phyloP scores from a whole-genome alignment of 2,329 filamentous ascomycete species.

The Teratosphaeria zuluensis region DNA sequence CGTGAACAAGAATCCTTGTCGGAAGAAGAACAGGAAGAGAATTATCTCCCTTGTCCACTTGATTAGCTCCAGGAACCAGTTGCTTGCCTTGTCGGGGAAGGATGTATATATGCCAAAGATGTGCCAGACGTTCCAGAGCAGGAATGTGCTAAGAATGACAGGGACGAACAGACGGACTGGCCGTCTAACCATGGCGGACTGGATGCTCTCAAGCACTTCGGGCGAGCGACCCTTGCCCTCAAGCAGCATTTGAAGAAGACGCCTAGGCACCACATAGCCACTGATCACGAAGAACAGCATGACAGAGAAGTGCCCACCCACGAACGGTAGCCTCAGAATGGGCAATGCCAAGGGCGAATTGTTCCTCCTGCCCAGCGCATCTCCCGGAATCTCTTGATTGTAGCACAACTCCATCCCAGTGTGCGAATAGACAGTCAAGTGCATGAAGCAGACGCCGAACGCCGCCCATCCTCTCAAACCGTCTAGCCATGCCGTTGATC shows the following conservation, averaged over 20 bases:
- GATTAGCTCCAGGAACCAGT: constrained; percentile 41
- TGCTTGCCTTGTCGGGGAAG: constrained; percentile 25
- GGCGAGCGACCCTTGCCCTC: constrained; percentile 24
- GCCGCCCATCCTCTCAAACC: constrained; percentile 58
- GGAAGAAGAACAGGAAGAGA: constrained; percentile 59
- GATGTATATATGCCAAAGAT: constrained; percentile 39
- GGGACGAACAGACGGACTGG: constrained; percentile 41
- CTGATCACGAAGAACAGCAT: constrained; percentile 44
- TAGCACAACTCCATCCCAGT: constrained; percentile 34
- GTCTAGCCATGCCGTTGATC: constrained; percentile 48
- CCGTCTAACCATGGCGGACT: constrained; percentile 40
- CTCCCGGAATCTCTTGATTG: constrained; percentile 12
- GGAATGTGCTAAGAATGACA: constrained; percentile 45
- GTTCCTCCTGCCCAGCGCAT: constrained; percentile 29
- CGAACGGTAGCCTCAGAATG: constrained; percentile 49
- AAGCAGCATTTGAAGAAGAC: constrained; percentile 27
- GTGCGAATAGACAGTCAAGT: constrained; percentile 49
- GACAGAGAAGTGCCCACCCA: constrained; percentile 51
- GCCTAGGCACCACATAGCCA: constrained; percentile 39
- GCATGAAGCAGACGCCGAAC: constrained; percentile 54
- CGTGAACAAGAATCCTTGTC: constrained; percentile 26
- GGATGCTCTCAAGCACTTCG: constrained; percentile 33
- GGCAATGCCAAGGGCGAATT: constrained; percentile 41
- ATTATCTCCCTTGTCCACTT: constrained; percentile 47
- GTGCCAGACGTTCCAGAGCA: constrained; percentile 46